Evolutionary conservation across 164 flowering plant genomes (phyloP), one percentile per base, ranked within the genome.

Genomic region (Aristolochia contorta): DNA sequence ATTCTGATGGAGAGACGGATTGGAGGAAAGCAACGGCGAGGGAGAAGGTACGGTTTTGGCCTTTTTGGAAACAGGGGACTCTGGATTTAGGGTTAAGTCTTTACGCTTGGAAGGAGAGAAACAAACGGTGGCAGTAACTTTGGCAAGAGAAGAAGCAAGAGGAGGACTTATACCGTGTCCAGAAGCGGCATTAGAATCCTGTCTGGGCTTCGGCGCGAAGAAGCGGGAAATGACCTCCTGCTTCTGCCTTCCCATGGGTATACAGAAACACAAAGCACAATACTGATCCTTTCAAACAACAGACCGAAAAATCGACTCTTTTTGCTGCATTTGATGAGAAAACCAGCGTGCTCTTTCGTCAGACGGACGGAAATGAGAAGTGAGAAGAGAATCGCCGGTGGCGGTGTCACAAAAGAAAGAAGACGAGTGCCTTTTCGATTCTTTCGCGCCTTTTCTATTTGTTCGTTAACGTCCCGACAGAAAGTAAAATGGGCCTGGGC

Each of bases 141-240:
- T 86, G 15, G 94, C 80, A 13, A 86, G 74, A 15, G 80, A 78
- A 24, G 77, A 65, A 23, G 77, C 21, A 7, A 78, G 71, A 18
- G 71, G 67, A 0, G 62, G 58, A 37, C 9, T 37, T 37, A 8
- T 10, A 37, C 43, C 12, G 53, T 24, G 45, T 24, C 71, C 53
- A 10, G 80, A 46, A 33, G 80, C 53, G 22, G 78, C 62, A 32
- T 69, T 41, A 2, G 76, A 53, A 6, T 68, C 21, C 66, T 76
- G 0, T 66, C 81, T 72, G 67, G 89, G 72, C 72, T 84, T 83
- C 46, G 93, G 88, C 16, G 94, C 80, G 69, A 93, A 93, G 83
- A 89, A 93, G 67, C 94, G 91, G 65, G 97, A 93, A 57, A 93
- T 84, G 30, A 84, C 82, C 67, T 87, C 94, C 61, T 93, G 98